These are phyloP conservation scores for Didymella arachidicola DNA, from an alignment of 2,329 filamentous ascomycete species.

Conservation along the genomic window DNA sequence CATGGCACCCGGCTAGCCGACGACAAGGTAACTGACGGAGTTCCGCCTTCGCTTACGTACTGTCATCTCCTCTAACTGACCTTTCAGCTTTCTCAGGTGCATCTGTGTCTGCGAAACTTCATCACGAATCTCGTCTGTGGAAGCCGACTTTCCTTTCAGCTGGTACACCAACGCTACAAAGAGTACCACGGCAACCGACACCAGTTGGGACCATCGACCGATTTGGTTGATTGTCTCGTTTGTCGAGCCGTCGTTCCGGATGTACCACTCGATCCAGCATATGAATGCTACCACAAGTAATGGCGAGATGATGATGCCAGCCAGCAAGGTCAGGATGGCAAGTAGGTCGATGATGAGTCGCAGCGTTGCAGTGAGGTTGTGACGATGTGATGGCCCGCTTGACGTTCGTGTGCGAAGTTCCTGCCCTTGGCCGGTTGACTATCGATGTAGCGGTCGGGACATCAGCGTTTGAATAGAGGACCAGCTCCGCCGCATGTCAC, in stretches of 20 bases:
- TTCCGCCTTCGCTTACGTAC: not conserved
- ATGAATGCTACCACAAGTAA: constrained; percentile 21
- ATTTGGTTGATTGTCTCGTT: constrained; percentile 22
- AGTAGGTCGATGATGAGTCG: constrained; percentile 2
- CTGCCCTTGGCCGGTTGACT: too few relatives aligned
- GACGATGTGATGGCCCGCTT: not conserved
- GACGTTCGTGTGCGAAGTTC: not conserved
- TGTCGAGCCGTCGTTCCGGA: constrained; percentile 21
- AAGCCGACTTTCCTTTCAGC: not conserved
- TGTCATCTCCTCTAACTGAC: not conserved
- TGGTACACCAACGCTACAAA: constrained; percentile 17
- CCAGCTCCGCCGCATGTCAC: constrained; percentile 8
- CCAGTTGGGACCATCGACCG: constrained; percentile 19
- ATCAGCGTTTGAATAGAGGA: not conserved
- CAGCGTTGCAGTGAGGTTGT: not conserved
- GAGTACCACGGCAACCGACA: constrained; percentile 11
- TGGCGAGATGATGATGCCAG: constrained; percentile 12
- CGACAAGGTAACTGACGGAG: constrained; percentile 18
- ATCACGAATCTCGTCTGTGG: not conserved
- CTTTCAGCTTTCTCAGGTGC: not conserved
- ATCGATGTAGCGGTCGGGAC: not conserved
- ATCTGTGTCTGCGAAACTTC: not conserved
- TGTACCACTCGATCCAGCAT: constrained; percentile 27
- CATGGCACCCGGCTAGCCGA: constrained; percentile 39
- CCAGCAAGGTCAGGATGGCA: constrained; percentile 12